Evolutionary conservation across 805 yeast species (phyloP).

Genomic region (Candida silvicultrix): DNA sequence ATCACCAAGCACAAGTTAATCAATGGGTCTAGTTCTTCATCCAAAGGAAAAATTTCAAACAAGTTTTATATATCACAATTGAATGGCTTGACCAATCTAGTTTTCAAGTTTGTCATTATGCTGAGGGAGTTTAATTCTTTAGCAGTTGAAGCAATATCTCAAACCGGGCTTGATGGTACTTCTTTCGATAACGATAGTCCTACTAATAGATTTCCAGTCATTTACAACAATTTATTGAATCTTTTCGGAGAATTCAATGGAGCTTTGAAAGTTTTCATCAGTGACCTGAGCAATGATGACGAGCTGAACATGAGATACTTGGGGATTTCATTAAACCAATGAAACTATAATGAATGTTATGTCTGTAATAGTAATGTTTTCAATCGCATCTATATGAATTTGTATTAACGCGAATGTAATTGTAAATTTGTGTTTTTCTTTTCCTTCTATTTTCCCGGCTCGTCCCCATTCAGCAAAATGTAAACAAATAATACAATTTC

Average conservation of each 20-base stretch:
- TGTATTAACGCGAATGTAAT: too few species aligned
- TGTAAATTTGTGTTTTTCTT: too few species aligned
- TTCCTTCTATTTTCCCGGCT: too few species aligned
- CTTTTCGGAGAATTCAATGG: slow-evolving; percentile 38
- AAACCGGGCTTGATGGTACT: slow-evolving; percentile 20
- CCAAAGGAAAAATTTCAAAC: slow-evolving; percentile 31
- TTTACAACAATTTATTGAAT: slow-evolving; percentile 35
- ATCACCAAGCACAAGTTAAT: slow-evolving; percentile 32
- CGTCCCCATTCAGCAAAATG: too few species aligned
- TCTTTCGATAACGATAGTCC: slow-evolving; percentile 13
- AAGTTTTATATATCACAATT: slow-evolving; percentile 36
- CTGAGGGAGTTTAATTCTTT: slow-evolving; percentile 32
- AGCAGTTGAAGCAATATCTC: slow-evolving; percentile 26
- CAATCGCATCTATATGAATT: too few species aligned
- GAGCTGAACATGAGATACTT: slow-evolving; percentile 42
- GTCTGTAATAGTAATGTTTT: neutral
- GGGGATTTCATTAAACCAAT: slow-evolving; percentile 27
- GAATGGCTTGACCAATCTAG: slow-evolving; percentile 27
- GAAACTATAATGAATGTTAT: neutral
- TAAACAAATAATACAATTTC: too few species aligned
- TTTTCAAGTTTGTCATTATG: slow-evolving; percentile 32
- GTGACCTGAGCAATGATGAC: slow-evolving; percentile 48
- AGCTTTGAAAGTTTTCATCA: slow-evolving; percentile 34
- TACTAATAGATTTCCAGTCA: slow-evolving; percentile 26
- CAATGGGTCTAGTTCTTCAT: slow-evolving; percentile 17